Percentiles rank a stretch among this genome's conserved stretches.
phyloP scores from a whole-genome alignment of 23 red algal species.

The Pyropia yezoensis region DNA sequence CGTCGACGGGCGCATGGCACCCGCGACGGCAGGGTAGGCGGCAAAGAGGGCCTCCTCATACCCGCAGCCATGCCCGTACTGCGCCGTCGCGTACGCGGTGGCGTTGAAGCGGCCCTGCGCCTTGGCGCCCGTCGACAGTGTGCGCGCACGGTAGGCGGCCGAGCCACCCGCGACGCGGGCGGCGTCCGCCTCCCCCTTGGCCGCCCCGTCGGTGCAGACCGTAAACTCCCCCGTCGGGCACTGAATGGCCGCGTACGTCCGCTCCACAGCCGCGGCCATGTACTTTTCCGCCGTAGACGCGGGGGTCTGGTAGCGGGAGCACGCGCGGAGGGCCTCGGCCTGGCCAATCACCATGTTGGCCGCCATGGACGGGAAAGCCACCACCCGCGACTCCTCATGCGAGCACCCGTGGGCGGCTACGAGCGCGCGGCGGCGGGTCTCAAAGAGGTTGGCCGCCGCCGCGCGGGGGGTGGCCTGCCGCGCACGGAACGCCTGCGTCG shows the following conservation, averaged over 20 bases:
- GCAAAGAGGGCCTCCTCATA: constrained; percentile 43
- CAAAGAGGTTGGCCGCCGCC: constrained; percentile 3
- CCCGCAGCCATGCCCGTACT: constrained; percentile 9
- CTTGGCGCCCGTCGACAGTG: constrained; percentile 20
- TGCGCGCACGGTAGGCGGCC: constrained; percentile 9
- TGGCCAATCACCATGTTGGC: constrained; percentile 18
- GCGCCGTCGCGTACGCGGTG: constrained; percentile 10
- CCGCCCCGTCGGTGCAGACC: constrained; percentile 8
- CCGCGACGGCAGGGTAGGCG: constrained; percentile 34
- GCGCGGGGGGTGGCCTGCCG: constrained; percentile 15
- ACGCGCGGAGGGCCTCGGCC: constrained; percentile 26
- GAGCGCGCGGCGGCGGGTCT: constrained; percentile 41
- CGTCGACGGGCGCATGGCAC: constrained; percentile 22
- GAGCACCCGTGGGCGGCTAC: constrained; percentile 22
- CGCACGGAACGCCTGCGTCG: constrained; percentile 23
- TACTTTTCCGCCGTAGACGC: background rate
- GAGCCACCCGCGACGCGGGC: constrained; percentile 20
- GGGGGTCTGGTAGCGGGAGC: constrained; percentile 22
- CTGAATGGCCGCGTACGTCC: constrained; percentile 9
- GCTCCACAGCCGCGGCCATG: constrained; percentile 29
- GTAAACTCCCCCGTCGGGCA: constrained; percentile 28
- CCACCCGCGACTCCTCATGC: constrained; percentile 15
- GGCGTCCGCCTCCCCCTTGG: constrained; percentile 19
- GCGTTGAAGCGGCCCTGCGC: constrained; percentile 35
- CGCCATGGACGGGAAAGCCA: constrained; percentile 14